phyloP scores from a whole-genome alignment of 1,284 basidiomycete genomes.

The Trametes pubescens region DNA sequence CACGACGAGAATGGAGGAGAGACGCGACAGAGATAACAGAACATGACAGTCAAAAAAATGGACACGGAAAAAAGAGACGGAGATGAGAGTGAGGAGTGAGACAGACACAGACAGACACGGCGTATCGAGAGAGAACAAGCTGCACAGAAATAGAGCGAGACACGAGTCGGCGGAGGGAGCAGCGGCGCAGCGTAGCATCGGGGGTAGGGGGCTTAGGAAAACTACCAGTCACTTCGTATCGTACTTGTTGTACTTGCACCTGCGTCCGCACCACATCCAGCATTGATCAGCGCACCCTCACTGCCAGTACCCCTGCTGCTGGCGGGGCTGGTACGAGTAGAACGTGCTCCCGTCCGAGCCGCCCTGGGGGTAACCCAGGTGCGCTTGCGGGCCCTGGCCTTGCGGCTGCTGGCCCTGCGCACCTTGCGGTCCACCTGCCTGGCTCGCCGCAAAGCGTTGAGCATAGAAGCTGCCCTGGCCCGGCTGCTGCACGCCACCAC shows the following conservation, averaged over 20 bases:
- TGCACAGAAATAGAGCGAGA: slow-evolving; percentile 9
- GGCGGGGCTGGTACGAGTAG: slow-evolving; percentile 72
- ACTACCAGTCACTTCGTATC: slow-evolving; percentile 15
- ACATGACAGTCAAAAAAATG: not conserved
- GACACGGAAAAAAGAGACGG: slow-evolving; percentile 25
- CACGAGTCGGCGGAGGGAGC: not conserved
- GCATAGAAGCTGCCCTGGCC: slow-evolving; percentile 67
- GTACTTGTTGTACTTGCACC: not conserved
- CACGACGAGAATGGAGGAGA: slow-evolving; percentile 13
- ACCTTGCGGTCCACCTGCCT: slow-evolving; percentile 51
- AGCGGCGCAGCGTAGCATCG: not conserved
- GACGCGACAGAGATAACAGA: not conserved
- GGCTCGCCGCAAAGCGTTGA: slow-evolving; percentile 63
- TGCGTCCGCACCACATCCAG: not conserved
- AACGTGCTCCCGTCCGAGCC: slow-evolving; percentile 64
- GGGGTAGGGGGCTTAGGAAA: not conserved
- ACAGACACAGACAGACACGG: slow-evolving; percentile 26
- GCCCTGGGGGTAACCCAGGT: slow-evolving; percentile 71
- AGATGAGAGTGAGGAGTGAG: slow-evolving; percentile 42
- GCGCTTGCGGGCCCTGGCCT: slow-evolving; percentile 65
- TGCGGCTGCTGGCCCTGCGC: slow-evolving; percentile 53
- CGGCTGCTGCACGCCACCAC: slow-evolving; percentile 54
- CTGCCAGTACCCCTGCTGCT: slow-evolving; percentile 79
- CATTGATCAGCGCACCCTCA: slow-evolving; percentile 39
- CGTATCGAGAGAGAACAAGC: slow-evolving; percentile 21